These are phyloP conservation scores for Schizochytrium sp. DNA, from an alignment of 108 stramenopile species.

Conservation along the genomic window DNA sequence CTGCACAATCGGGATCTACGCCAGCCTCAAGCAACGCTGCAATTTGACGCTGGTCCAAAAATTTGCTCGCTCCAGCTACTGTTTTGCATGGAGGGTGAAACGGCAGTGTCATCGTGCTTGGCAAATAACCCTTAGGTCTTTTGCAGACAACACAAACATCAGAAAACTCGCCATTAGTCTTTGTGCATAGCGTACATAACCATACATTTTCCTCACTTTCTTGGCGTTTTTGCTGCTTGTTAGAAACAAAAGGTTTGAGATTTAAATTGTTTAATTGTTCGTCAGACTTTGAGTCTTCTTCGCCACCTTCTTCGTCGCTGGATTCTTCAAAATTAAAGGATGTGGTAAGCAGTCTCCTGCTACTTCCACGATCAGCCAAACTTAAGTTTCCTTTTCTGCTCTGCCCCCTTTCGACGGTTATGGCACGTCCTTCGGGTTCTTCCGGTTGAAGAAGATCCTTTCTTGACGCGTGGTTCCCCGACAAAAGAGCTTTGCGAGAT, in stretches of 20 bases:
- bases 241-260: not conserved
- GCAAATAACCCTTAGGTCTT: not conserved
- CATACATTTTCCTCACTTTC: not conserved
- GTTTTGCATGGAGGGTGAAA: conserved; percentile 44
- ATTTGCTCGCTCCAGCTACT: not conserved
- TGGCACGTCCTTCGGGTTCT: too few relatives aligned
- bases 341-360: too few relatives aligned
- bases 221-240: not conserved
- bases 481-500: too few relatives aligned
- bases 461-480: too few relatives aligned
- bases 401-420: too few relatives aligned
- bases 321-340: too few relatives aligned
- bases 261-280: not conserved
- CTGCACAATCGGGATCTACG: not conserved
- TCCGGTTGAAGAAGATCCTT: too few relatives aligned
- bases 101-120: conserved; percentile 5
- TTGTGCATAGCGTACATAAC: conserved; percentile 30
- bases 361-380: too few relatives aligned
- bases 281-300: not conserved
- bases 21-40: conserved; percentile 17
- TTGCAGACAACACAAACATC: conserved; percentile 3
- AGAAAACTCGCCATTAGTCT: not conserved
- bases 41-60: not conserved
- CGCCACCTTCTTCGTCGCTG: not conserved
- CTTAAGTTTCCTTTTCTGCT: too few relatives aligned